These are phyloP conservation scores for Suhomyces maxii DNA, from an alignment of 1,139 yeast species.

Conservation along the genomic window DNA sequence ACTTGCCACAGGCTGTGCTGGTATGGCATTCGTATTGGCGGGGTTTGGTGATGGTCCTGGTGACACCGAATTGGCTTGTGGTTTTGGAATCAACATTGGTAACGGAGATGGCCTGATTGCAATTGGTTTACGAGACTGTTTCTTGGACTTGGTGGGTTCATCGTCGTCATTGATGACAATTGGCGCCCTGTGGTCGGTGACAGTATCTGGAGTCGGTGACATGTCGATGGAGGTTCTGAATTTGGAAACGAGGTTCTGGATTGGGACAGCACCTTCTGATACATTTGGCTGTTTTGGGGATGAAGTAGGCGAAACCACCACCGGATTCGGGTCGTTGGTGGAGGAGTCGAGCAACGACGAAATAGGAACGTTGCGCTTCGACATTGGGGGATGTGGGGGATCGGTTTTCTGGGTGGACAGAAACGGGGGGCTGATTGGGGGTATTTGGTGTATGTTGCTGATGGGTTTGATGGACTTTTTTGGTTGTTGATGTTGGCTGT, in stretches of 20 bases:
- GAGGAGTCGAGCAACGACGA: conserved; percentile 19
- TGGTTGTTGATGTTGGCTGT: neutral
- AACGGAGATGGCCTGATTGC: conserved; percentile 13
- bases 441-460: neutral
- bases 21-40: neutral
- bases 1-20: conserved; percentile 11
- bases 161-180: conserved; percentile 9
- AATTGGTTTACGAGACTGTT: conserved; percentile 9
- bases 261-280: conserved; percentile 3
- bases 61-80: conserved; percentile 3
- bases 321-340: conserved; percentile 6
- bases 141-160: neutral
- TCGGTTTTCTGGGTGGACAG: neutral
- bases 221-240: conserved; percentile 17
- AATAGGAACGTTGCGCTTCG: conserved; percentile 21
- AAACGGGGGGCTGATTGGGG: neutral
- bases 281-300: conserved; percentile 1
- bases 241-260: conserved; percentile 14
- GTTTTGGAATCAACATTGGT: conserved; percentile 14
- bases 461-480: neutral
- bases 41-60: conserved; percentile 5
- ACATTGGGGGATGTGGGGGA: conserved; percentile 3
- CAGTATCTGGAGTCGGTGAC: conserved; percentile 4
- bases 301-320: conserved; percentile 4
- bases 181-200: neutral